Conservation (phyloP, 2,329 filamentous ascomycete genomes). For the Aschersonia sp. region DNA sequence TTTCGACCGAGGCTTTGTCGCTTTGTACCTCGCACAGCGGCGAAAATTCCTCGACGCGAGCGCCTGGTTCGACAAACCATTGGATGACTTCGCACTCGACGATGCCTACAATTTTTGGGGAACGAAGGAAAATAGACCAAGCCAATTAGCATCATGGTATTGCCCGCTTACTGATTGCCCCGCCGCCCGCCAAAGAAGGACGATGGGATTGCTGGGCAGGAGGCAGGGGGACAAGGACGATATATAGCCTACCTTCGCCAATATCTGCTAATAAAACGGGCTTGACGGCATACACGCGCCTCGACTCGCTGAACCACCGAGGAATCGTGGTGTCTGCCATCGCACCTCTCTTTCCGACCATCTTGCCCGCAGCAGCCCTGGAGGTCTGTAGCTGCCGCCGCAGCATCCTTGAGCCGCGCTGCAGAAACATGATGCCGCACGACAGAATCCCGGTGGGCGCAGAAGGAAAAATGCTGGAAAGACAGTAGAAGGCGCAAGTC, state of each 20-base stretch:
- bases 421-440: slow-evolving; percentile 35
- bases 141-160: too few species aligned
- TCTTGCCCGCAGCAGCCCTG: slow-evolving; percentile 22
- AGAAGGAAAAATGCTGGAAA: background rate
- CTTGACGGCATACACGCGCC: slow-evolving; percentile 45
- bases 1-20: slow-evolving; percentile 84
- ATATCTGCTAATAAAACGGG: slow-evolving; percentile 76
- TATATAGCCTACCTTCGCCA: slow-evolving; percentile 49
- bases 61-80: slow-evolving; percentile 96
- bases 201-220: too few species aligned
- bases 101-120: slow-evolving; percentile 47
- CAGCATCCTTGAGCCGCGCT: slow-evolving; percentile 32
- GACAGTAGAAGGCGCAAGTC: background rate
- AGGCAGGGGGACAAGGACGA: too few species aligned
- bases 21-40: slow-evolving; percentile 96
- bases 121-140: slow-evolving; percentile 1
- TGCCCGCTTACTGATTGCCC: too few species aligned
- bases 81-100: slow-evolving; percentile 98
- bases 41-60: slow-evolving; percentile 93
- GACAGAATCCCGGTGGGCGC: too few species aligned
- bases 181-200: too few species aligned
- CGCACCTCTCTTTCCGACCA: slow-evolving; percentile 11
- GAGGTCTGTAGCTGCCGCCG: slow-evolving; percentile 35
- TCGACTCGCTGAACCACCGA: slow-evolving; percentile 36
- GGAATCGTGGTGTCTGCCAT: slow-evolving; percentile 12